These are phyloP conservation scores for Mycena sanguinolenta DNA, from an alignment of 768 basidiomycete species.

Conservation along the genomic window DNA sequence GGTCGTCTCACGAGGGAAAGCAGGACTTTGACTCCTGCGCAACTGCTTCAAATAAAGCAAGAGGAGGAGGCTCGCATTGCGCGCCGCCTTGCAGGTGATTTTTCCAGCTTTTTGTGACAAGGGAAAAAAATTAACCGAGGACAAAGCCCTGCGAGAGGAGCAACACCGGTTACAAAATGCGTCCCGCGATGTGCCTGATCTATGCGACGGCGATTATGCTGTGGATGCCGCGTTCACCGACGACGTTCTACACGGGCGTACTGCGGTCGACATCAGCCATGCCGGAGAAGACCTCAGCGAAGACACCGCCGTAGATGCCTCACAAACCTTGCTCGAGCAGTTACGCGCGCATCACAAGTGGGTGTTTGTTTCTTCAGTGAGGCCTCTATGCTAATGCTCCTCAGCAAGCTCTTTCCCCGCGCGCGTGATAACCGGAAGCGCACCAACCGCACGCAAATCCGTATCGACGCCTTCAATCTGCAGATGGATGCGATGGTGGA, in stretches of 20 bases:
- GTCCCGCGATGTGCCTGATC: neutral
- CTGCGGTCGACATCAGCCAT: slow-evolving; percentile 5
- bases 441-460: neutral
- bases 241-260: neutral
- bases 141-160: neutral
- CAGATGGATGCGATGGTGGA: slow-evolving; percentile 7
- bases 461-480: neutral
- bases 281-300: neutral
- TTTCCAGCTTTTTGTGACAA: no score
- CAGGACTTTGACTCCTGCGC: no score
- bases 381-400: no score
- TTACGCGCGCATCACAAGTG: neutral
- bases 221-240: neutral
- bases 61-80: no score
- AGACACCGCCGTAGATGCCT: neutral
- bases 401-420: neutral
- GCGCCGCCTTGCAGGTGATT: no score
- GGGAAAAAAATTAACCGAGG: no score
- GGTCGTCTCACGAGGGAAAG: no score
- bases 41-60: no score
- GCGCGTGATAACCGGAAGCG: neutral
- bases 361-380: neutral
- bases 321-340: neutral
- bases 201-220: neutral
- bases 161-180: neutral